Conservation (phyloP, 495 filamentous ascomycete genomes). For the Ramalina peruviana region DNA sequence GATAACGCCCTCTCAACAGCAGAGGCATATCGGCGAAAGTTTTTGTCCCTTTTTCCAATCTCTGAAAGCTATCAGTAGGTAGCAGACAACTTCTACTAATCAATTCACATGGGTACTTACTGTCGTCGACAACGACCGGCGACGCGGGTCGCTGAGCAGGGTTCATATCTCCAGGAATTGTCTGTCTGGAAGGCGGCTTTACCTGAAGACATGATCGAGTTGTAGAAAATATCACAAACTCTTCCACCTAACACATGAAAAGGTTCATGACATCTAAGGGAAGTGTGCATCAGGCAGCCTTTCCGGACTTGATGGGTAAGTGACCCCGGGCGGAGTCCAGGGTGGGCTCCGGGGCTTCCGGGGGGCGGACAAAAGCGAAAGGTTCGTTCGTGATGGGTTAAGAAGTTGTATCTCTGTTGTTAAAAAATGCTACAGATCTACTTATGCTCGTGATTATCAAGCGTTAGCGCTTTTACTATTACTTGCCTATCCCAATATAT, state of each 20-base stretch:
- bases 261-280: no score
- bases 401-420: no score
- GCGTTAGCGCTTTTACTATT: no score
- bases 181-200: neutral
- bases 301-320: neutral
- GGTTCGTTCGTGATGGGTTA: no score
- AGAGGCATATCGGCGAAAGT: conserved; percentile 79
- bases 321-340: neutral
- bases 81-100: neutral
- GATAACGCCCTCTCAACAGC: conserved; percentile 77
- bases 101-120: neutral
- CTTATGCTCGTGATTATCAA: no score
- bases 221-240: no score
- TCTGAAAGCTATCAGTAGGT: neutral
- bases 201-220: no score
- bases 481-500: no score
- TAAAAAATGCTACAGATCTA: no score
- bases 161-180: conserved; percentile 1
- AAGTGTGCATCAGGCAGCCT: no score
- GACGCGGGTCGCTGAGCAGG: conserved; percentile 6
- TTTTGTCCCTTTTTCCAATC: conserved; percentile 63
- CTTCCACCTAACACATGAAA: no score
- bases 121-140: conserved; percentile 6
- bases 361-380: no score
- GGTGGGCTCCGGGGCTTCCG: neutral